phyloP scores from a whole-genome alignment of 2,329 filamentous ascomycete species.

The Aspergillus udagawae region DNA sequence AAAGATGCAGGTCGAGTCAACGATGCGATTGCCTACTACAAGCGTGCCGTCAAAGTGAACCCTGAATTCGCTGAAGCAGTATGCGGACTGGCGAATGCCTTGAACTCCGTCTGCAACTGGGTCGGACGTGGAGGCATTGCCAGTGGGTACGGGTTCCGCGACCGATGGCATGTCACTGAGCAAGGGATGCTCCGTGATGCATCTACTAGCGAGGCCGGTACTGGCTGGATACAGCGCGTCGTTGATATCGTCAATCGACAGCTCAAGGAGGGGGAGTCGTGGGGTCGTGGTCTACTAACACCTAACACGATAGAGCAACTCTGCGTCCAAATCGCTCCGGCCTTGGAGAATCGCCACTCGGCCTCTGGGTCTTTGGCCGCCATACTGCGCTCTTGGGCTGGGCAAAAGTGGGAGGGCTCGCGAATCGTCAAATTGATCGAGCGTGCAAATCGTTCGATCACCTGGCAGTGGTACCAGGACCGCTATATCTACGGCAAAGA shows the following conservation, averaged over 20 bases:
- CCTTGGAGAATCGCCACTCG: slow-evolving; percentile 22
- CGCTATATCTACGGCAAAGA: slow-evolving; percentile 62
- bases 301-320: slow-evolving; percentile 52
- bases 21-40: slow-evolving; percentile 90
- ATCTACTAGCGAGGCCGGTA: slow-evolving; percentile 56
- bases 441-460: slow-evolving; percentile 70
- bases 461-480: slow-evolving; percentile 86
- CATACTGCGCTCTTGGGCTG: slow-evolving; percentile 59
- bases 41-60: slow-evolving; percentile 82
- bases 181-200: slow-evolving; percentile 78
- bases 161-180: slow-evolving; percentile 91
- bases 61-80: slow-evolving; percentile 96
- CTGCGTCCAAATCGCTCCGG: slow-evolving; percentile 44
- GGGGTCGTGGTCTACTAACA: slow-evolving; percentile 72
- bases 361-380: slow-evolving; percentile 29
- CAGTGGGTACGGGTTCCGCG: slow-evolving; percentile 66
- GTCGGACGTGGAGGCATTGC: slow-evolving; percentile 80
- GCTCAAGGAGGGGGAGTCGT: slow-evolving; percentile 76
- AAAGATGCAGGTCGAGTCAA: slow-evolving; percentile 92
- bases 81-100: slow-evolving; percentile 86
- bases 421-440: slow-evolving; percentile 79
- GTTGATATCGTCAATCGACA: slow-evolving; percentile 88
- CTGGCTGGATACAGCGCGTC: slow-evolving; percentile 83
- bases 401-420: slow-evolving; percentile 81
- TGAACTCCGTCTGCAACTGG: slow-evolving; percentile 98